Evolutionary conservation across 345 rosid species (phyloP).

Genomic region (Aurinia saxatilis): DNA sequence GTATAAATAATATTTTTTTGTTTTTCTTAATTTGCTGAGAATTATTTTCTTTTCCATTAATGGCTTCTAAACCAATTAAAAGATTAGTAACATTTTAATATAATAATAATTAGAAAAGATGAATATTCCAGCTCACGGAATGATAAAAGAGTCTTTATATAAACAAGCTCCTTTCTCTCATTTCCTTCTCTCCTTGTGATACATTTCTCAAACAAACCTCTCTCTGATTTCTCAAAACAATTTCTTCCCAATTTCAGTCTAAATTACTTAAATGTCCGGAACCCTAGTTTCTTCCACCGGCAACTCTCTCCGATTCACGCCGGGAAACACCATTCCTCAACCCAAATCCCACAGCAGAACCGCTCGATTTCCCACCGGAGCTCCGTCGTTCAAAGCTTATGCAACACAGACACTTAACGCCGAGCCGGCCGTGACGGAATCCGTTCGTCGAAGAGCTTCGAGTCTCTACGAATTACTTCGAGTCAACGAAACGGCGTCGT

Average conservation of each 20-base stretch:
- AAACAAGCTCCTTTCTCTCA: background rate
- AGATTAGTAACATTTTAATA: background rate
- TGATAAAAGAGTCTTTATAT: conserved; percentile 5
- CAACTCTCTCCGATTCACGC: background rate
- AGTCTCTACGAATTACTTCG: conserved; percentile 54
- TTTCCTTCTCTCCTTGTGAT: conserved; percentile 10
- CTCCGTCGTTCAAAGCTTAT: conserved; percentile 19
- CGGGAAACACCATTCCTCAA: conserved; percentile 4
- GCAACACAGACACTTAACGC: conserved; percentile 23
- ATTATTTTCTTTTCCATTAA: too few species aligned
- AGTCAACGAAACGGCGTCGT: conserved; percentile 48
- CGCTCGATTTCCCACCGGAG: conserved; percentile 23
- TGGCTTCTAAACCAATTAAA: too few species aligned
- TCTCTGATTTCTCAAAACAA: background rate
- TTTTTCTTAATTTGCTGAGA: too few species aligned
- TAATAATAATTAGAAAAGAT: background rate
- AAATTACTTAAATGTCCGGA: conserved; percentile 17
- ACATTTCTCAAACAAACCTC: conserved; percentile 6
- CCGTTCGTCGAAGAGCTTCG: conserved; percentile 20
- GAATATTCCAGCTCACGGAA: background rate
- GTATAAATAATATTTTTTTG: too few species aligned
- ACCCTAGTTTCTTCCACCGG: conserved; percentile 17
- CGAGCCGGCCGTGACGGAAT: conserved; percentile 15
- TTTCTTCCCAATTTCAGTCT: conserved; percentile 12
- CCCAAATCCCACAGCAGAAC: conserved; percentile 7